Conservation (phyloP, 768 basidiomycete genomes). For the Hypholoma sublateritium region DNA sequence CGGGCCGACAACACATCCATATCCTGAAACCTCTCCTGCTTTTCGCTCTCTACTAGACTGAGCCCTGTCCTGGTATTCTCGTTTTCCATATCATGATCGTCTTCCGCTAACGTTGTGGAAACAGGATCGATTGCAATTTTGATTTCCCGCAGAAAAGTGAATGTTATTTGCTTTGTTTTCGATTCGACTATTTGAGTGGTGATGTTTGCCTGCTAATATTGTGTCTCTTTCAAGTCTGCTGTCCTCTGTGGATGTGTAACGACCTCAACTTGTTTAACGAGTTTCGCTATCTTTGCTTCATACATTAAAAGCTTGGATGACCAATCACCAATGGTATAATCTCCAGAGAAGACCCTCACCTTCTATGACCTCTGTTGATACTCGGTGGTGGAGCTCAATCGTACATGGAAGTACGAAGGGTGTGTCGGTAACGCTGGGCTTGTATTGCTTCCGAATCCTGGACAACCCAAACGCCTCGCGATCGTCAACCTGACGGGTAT, state of each 20-base stretch:
- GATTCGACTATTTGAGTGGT: no score
- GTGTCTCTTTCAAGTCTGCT: no score
- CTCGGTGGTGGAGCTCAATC: neutral
- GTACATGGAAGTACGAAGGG: neutral
- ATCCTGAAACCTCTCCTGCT: neutral
- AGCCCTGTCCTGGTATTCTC: no score
- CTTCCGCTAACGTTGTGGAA: no score
- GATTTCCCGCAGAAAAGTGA: no score
- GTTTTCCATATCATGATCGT: no score
- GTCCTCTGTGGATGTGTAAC: no score
- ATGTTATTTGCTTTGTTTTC: no score
- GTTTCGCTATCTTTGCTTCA: neutral
- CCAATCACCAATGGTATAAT: neutral
- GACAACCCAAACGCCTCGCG: slow-evolving; percentile 5
- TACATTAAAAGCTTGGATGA: neutral
- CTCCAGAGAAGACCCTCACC: neutral
- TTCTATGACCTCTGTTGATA: slow-evolving; percentile 1
- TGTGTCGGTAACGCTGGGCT: neutral
- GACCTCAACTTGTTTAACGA: no score
- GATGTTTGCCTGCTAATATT: no score
- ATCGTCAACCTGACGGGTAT: neutral
- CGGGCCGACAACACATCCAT: neutral
- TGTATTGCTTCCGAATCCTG: slow-evolving; percentile 3
- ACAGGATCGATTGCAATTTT: no score
- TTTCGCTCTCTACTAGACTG: no score